Base-by-base conservation (phyloP, 805 yeast species). In the Nakazawaea sp. region DNA sequence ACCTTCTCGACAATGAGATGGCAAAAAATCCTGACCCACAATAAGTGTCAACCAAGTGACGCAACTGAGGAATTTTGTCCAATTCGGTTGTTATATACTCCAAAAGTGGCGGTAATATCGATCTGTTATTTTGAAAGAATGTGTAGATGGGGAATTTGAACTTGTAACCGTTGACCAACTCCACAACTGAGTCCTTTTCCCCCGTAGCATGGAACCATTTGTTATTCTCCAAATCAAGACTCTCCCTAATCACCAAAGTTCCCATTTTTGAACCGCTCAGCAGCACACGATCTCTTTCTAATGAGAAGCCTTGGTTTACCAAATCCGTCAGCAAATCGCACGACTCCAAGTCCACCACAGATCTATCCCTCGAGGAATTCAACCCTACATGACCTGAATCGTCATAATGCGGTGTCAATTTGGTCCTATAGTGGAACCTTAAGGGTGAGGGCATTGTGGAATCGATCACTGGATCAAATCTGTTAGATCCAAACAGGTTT, bases 391-490 rank as follows among this genome's bases (percentile, higher is more conserved):
- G 15, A 49, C 75, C 71, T 16, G 92, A 90, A 20, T 84, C 61
- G 50, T 83, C 88, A 59, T 89, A 92, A 61, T 92, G 98, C 4
- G 98, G 98, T 0, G 98, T 92, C 29, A 92, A 69, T 54, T 92
- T 92, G 0, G 98, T 92, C 54, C 98, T 70, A 59, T 92, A 92
- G 26, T 69, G 67, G 54, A 70, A 83, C 46, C 79, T 70, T 40
- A 76, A 61, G 4, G 98, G 98, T 9, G 95, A 84, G 5, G 78
- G 72, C 27, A 81, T 72, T 0, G 95, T 85, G 5, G 30, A 31
- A 12, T 20, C 1, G 11, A 36, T 17, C 27, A 31, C 9, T 15
- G 2, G 10, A 16, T 30, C 27, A 20, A 31, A 36, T 10, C 13
- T 18, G 17, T 27, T 16, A 4, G 27, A 15, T 2, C 27, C 7